A percentile compares a stretch with the other conserved stretches of the same genome.
phyloP scores from a whole-genome alignment of 768 basidiomycete genomes.

The Cystofilobasidium ferigula region DNA sequence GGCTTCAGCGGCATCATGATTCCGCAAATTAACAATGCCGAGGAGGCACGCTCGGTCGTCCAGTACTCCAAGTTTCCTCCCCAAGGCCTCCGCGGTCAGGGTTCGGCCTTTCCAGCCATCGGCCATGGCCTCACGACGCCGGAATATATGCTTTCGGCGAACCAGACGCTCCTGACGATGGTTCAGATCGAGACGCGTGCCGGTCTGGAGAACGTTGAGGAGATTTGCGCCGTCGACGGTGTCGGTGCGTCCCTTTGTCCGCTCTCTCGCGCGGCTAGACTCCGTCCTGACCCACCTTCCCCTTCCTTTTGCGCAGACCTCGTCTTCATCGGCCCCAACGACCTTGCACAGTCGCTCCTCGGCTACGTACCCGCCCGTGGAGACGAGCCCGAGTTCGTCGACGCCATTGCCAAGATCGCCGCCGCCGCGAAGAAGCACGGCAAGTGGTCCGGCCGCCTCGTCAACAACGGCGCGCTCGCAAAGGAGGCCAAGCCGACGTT shows the following conservation, averaged over 20 bases:
- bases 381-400: conserved; percentile 35
- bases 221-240: conserved; percentile 53
- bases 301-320: neutral
- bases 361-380: conserved; percentile 33
- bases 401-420: conserved; percentile 36
- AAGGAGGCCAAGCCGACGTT: conserved; percentile 26
- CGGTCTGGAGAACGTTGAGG: conserved; percentile 50
- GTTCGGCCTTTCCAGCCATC: conserved; percentile 37
- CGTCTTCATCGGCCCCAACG: conserved; percentile 28
- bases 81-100: conserved; percentile 36
- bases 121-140: conserved; percentile 33
- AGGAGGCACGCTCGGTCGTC: conserved; percentile 35
- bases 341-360: conserved; percentile 35
- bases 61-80: conserved; percentile 37
- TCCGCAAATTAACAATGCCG: conserved; percentile 34
- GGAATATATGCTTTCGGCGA: conserved; percentile 42
- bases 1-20: conserved; percentile 34
- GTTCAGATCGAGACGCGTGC: conserved; percentile 59
- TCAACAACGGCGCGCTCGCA: conserved; percentile 29
- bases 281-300: neutral
- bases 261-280: too few species aligned
- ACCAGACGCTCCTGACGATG: conserved; percentile 49
- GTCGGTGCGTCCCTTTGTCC: conserved; percentile 40
- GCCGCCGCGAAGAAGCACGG: conserved; percentile 36
- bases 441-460: conserved; percentile 32